These are phyloP conservation scores for Bipolaris gigantea DNA, from an alignment of 2,329 filamentous ascomycete species.

Conservation along the genomic window DNA sequence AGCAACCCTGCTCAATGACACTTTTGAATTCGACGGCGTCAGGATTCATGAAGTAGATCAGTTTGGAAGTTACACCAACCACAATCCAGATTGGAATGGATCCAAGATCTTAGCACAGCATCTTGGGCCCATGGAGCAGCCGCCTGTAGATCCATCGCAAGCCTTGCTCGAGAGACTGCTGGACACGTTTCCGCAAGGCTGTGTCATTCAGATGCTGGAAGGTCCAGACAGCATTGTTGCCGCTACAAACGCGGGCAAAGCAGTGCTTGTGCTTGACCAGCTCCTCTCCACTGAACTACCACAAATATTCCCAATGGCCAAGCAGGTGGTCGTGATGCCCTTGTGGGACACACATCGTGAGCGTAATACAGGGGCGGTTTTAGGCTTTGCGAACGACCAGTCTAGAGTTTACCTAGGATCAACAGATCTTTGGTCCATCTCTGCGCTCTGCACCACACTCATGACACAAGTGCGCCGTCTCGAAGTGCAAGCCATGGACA, in stretches of 20 bases:
- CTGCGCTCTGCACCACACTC: conserved; percentile 10
- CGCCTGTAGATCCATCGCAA: not conserved
- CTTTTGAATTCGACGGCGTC: conserved; percentile 10
- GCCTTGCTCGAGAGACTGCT: not conserved
- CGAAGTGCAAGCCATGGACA: conserved; percentile 12
- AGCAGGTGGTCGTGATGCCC: conserved; percentile 8
- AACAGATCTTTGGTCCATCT: conserved; percentile 9
- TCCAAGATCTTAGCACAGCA: conserved; percentile 7
- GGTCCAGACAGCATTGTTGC: conserved; percentile 2
- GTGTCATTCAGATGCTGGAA: conserved; percentile 5
- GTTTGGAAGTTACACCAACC: conserved; percentile 1
- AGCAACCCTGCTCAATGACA: conserved; percentile 4
- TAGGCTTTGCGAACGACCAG: conserved; percentile 9
- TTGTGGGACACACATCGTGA: conserved; percentile 11
- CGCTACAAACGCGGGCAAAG: conserved; percentile 2
- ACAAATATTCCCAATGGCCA: not conserved
- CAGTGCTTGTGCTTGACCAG: not conserved
- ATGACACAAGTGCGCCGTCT: conserved; percentile 12
- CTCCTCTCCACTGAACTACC: conserved; percentile 2
- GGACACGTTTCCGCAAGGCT: conserved; percentile 4
- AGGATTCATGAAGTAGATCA: conserved; percentile 7
- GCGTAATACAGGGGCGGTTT: conserved; percentile 7
- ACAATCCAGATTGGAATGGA: conserved; percentile 10
- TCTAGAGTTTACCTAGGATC: conserved; percentile 7
- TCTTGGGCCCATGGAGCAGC: not conserved